Evolutionary conservation across 306 rosid species (phyloP).

Genomic region (Argentina anserina): DNA sequence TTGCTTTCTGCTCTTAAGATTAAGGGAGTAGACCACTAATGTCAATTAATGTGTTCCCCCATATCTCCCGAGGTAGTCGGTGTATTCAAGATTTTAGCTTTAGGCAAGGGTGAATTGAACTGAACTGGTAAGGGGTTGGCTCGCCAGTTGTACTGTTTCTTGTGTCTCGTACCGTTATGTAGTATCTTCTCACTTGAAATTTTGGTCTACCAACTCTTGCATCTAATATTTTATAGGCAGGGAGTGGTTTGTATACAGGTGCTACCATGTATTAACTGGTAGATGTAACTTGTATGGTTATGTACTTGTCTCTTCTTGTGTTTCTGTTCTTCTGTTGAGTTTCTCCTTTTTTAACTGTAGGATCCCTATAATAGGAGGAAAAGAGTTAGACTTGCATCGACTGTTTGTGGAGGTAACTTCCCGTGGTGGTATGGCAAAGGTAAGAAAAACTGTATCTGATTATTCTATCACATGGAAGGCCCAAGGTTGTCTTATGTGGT

Average conservation of each 20-base stretch:
- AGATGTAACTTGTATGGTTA: neutral
- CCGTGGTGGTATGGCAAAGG: conserved; percentile 81
- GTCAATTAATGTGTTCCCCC: neutral
- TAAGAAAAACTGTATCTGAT: conserved; percentile 21
- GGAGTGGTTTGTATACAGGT: neutral
- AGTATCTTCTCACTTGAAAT: neutral
- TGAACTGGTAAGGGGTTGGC: neutral
- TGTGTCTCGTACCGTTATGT: neutral
- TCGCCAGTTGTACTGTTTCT: neutral
- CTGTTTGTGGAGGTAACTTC: conserved; percentile 76
- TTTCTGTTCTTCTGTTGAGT: neutral
- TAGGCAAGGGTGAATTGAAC: neutral
- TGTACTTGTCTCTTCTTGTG: neutral
- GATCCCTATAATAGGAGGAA: conserved; percentile 84
- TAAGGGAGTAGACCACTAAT: neutral
- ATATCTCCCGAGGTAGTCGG: neutral
- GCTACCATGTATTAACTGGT: neutral
- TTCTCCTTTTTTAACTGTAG: conserved; percentile 28
- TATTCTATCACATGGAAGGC: neutral
- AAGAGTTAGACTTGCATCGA: conserved; percentile 68
- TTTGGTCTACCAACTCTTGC: neutral
- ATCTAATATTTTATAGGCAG: neutral
- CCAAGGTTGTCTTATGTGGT: neutral
- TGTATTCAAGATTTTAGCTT: neutral
- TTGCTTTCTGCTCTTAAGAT: neutral